These are phyloP conservation scores for Macaranga tanarius DNA, from an alignment of 441 rosid genomes.

Conservation along the genomic window DNA sequence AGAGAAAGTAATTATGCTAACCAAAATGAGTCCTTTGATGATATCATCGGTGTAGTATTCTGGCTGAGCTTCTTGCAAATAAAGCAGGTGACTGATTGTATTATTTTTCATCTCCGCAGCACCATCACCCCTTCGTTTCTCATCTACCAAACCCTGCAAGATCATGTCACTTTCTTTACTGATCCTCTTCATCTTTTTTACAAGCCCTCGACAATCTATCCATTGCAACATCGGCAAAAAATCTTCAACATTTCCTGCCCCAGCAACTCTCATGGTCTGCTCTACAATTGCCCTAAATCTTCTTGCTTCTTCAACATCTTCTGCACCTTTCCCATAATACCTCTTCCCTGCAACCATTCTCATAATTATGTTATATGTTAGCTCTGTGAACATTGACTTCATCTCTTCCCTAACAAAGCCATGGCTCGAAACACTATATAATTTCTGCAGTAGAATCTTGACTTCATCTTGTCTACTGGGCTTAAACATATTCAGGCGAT, in stretches of 20 bases:
- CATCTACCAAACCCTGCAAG: too few species aligned
- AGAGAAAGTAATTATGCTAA: neutral
- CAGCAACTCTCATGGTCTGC: neutral
- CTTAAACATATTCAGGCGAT: neutral
- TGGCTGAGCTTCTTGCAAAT: neutral
- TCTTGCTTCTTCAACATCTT: neutral
- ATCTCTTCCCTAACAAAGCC: conserved; percentile 5
- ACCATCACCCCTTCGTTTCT: too few species aligned
- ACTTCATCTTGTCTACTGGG: neutral
- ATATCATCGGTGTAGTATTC: neutral
- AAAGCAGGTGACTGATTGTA: neutral
- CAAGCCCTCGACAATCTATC: too few species aligned
- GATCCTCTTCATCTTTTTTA: too few species aligned
- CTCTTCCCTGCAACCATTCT: conserved; percentile 12
- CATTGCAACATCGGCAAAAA: too few species aligned
- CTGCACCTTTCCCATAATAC: neutral
- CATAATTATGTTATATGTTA: conserved; percentile 5
- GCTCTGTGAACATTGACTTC: neutral
- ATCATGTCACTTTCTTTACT: too few species aligned
- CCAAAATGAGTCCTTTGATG: neutral
- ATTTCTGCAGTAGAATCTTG: neutral
- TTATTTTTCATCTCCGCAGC: too few species aligned
- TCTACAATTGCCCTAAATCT: neutral
- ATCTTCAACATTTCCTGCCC: neutral
- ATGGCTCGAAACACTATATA: neutral